These are phyloP conservation scores for Leishmania braziliensis DNA, from an alignment of 208 protist genomes.

Conservation along the genomic window DNA sequence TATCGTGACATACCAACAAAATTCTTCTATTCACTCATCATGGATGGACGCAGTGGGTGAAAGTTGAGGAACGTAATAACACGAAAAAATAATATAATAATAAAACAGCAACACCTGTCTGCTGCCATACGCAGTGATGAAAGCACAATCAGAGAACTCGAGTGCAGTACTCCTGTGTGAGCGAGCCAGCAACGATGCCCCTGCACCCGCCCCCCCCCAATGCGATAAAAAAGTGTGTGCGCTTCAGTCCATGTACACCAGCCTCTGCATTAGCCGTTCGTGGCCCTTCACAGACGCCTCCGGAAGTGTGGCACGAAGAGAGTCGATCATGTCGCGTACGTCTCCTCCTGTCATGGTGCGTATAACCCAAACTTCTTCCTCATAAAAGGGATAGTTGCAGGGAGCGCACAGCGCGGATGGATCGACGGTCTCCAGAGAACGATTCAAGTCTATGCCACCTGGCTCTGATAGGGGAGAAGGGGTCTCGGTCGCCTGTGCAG, in stretches of 20 bases:
- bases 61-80: too few relatives aligned
- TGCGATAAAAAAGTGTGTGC: neutral
- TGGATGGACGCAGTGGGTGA: too few relatives aligned
- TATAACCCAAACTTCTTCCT: slow-evolving; percentile 17
- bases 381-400: neutral
- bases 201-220: too few relatives aligned
- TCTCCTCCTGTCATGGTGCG: slow-evolving; percentile 14
- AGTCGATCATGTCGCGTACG: slow-evolving; percentile 1
- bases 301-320: slow-evolving; percentile 1
- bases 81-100: too few relatives aligned
- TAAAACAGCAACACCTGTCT: too few relatives aligned
- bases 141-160: too few relatives aligned
- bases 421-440: neutral
- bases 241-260: neutral
- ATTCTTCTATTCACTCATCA: neutral
- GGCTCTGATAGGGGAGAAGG: neutral
- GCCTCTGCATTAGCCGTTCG: neutral
- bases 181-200: too few relatives aligned
- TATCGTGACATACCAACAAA: neutral
- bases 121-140: too few relatives aligned
- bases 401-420: neutral
- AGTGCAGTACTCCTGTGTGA: too few relatives aligned
- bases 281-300: slow-evolving; percentile 1
- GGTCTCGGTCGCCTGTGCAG: neutral
- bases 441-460: neutral